phyloP scores from a whole-genome alignment of 805 yeast genomes.

The Ogataea sp. region DNA sequence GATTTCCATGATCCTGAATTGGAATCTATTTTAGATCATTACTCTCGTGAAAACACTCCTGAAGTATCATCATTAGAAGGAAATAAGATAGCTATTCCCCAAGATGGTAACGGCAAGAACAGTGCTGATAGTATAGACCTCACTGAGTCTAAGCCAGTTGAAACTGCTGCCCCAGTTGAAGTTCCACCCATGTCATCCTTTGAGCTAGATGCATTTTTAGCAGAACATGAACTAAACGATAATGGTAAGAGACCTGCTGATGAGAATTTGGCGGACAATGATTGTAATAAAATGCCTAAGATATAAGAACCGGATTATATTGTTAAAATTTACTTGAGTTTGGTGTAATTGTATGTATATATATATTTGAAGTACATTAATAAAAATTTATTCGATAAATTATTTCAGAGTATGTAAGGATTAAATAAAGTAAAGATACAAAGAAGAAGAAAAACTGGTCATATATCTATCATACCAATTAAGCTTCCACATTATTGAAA shows the following conservation, averaged over 20 bases:
- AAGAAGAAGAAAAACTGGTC: too few species aligned
- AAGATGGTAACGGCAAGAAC: not conserved
- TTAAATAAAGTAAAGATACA: too few species aligned
- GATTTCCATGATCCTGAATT: slow-evolving; percentile 6
- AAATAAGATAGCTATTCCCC: too few species aligned
- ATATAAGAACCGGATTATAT: slow-evolving; percentile 1
- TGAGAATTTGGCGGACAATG: not conserved
- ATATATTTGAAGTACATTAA: too few species aligned
- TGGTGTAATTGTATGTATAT: not conserved
- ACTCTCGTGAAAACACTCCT: slow-evolving; percentile 11
- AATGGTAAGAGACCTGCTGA: slow-evolving; percentile 4
- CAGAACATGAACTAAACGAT: slow-evolving; percentile 10
- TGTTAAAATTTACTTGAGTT: not conserved
- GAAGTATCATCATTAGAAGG: not conserved
- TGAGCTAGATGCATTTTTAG: slow-evolving; percentile 14
- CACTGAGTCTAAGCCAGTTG: too few species aligned
- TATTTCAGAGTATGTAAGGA: too few species aligned
- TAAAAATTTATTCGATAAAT: not conserved
- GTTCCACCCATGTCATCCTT: slow-evolving; percentile 3
- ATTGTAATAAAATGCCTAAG: not conserved
- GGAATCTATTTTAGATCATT: slow-evolving; percentile 9
- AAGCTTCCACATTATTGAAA: slow-evolving; percentile 69
- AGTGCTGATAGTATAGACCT: slow-evolving; percentile 2
- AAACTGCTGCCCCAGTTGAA: too few species aligned
- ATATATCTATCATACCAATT: slow-evolving; percentile 5